Conservation (phyloP, 2,329 filamentous ascomycete species). For the Penicillium oxalicum region DNA sequence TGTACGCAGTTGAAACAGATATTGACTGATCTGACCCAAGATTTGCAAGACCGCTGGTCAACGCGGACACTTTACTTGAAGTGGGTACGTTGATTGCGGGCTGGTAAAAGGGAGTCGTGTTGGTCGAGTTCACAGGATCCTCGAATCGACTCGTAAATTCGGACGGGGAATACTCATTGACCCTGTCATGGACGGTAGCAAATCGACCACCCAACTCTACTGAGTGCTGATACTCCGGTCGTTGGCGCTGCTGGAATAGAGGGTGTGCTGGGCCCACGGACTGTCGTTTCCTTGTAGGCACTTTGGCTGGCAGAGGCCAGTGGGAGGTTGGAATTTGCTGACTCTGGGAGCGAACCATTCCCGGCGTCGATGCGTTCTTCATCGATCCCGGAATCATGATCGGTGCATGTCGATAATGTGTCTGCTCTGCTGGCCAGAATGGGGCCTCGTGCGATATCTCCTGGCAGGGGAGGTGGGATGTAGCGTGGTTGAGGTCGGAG, state of each 20-base stretch:
- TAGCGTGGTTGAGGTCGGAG: slow-evolving; percentile 27
- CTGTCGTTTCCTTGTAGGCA: slow-evolving; percentile 26
- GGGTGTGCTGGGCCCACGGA: slow-evolving; percentile 27
- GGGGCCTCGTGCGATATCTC: slow-evolving; percentile 23
- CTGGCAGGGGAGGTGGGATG: slow-evolving; percentile 28
- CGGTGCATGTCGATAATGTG: slow-evolving; percentile 27
- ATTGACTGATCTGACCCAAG: slow-evolving; percentile 14
- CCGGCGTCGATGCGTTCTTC: neutral
- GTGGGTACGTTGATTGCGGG: neutral
- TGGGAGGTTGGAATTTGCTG: slow-evolving; percentile 32
- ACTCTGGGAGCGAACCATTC: slow-evolving; percentile 36
- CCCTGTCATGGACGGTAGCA: slow-evolving; percentile 23
- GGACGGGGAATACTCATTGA: slow-evolving; percentile 35
- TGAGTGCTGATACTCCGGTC: slow-evolving; percentile 23
- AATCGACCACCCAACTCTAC: no score
- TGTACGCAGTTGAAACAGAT: slow-evolving; percentile 1
- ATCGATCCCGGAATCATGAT: neutral
- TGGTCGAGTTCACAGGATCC: slow-evolving; percentile 22
- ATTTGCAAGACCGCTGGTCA: slow-evolving; percentile 12
- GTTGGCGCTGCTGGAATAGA: slow-evolving; percentile 5
- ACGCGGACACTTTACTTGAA: slow-evolving; percentile 4
- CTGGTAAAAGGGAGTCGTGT: slow-evolving; percentile 4
- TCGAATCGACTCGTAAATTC: slow-evolving; percentile 38
- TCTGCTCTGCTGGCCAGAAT: slow-evolving; percentile 19
- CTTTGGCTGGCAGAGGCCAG: slow-evolving; percentile 21